Base-by-base conservation (phyloP, 768 basidiomycete species). In the Suillus variegatus region DNA sequence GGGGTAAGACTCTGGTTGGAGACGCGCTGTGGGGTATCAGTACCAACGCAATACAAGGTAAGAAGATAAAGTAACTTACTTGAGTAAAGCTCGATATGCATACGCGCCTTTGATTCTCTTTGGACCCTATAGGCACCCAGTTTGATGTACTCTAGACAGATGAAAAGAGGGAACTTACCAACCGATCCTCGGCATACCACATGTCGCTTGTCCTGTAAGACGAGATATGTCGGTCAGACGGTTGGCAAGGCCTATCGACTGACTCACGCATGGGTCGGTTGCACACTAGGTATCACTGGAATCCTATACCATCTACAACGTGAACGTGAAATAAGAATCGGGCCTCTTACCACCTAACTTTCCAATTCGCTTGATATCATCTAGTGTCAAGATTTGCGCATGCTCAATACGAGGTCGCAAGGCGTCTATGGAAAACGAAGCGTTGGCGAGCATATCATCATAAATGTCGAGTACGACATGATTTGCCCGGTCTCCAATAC, bases 401-500 rank as follows among this genome's bases (percentile, higher is more conserved):
- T 99, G 97, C 73, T 99, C 97, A 10, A 97, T 88, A 49, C 97
- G 83, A 1, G 94, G 90, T 13, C 95, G 82, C 68, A 49, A 77
- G 68, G 41, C 73, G 70, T 61, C 69, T 10, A 64, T 70, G 18
- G 56, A 74, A 72, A 63, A 62, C 13, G 71, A 61, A n/a, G 66
- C 57, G 32, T 66, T 64, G 3, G 72, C 65, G 12, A 93, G 69
- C 3, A 91, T 80, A 7, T 81, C 77, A 73, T 96, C 92, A 71
- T 92, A 95, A 10, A 94, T 89, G 71, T 97, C 88, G 28, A 98
- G 83, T 2, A 94, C 86, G 38, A 90, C 80, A 40, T 89, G 83
- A 72, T 97, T 97, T 40, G 94, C 95, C 52, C 88, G 87, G 71
- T 99, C 97, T 2, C 93, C 93, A 12, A 94, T 94, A 64, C 90